These are phyloP conservation scores for Talaromyces marneffei DNA, from an alignment of 2,329 filamentous ascomycete genomes.

Conservation along the genomic window DNA sequence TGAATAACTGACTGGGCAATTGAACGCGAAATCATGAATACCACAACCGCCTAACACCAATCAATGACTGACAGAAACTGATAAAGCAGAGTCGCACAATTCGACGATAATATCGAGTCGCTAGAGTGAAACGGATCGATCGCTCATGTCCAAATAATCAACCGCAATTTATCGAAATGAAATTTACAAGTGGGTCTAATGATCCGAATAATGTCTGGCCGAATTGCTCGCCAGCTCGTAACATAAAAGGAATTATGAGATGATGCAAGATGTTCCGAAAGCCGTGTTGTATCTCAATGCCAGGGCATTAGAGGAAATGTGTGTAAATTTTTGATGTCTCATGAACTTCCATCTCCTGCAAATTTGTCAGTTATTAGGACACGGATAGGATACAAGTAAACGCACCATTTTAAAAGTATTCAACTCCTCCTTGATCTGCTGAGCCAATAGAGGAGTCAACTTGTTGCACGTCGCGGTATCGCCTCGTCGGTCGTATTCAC, in stretches of 20 bases:
- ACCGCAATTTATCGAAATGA: slow-evolving; percentile 9
- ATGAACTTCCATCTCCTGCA: slow-evolving; percentile 98
- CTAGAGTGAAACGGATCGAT: slow-evolving; percentile 8
- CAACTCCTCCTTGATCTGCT: slow-evolving; percentile 98
- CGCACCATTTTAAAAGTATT: slow-evolving; percentile 99
- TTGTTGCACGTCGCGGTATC: slow-evolving; percentile 98
- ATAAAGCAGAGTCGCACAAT: background rate
- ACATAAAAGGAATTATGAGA: background rate
- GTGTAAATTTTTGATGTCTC: slow-evolving; percentile 99
- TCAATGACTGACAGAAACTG: slow-evolving; percentile 1
- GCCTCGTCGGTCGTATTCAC: slow-evolving; percentile 91
- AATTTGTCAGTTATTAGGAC: slow-evolving; percentile 35
- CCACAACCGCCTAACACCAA: slow-evolving; percentile 9
- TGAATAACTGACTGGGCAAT: background rate
- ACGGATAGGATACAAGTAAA: slow-evolving; percentile 14
- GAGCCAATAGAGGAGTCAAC: slow-evolving; percentile 89
- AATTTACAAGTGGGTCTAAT: slow-evolving; percentile 14
- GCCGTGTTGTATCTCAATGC: slow-evolving; percentile 20
- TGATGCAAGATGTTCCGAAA: slow-evolving; percentile 9
- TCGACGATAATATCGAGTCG: background rate
- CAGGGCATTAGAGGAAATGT: slow-evolving; percentile 75
- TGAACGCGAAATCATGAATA: slow-evolving; percentile 16
- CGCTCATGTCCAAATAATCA: slow-evolving; percentile 12
- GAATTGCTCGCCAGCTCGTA: slow-evolving; percentile 9
- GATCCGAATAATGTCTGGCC: slow-evolving; percentile 10